Evolutionary conservation across 2,329 filamentous ascomycete genomes (phyloP).

Genomic region (Talaromyces amestolkiae): DNA sequence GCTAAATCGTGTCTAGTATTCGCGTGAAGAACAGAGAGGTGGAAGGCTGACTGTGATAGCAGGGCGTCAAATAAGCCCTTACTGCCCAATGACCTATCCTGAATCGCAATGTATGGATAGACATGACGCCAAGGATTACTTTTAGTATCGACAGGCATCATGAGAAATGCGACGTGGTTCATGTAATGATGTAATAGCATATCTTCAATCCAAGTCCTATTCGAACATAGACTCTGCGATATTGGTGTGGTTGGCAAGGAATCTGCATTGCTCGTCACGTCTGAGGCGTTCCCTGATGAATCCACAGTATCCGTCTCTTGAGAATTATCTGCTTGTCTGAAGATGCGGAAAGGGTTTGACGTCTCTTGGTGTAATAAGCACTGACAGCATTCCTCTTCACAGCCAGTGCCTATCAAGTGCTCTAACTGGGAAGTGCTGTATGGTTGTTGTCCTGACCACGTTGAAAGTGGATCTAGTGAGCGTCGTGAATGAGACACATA

Average conservation of each 20-base stretch:
- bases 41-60: neutral
- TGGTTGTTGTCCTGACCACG: neutral
- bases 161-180: neutral
- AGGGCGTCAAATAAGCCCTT: neutral
- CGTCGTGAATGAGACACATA: neutral
- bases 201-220: too few species aligned
- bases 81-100: neutral
- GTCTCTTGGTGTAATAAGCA: too few species aligned
- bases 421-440: neutral
- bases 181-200: too few species aligned
- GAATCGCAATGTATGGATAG: neutral
- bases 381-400: too few species aligned
- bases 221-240: too few species aligned
- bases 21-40: neutral
- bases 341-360: too few species aligned
- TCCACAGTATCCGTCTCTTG: too few species aligned
- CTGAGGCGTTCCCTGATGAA: too few species aligned
- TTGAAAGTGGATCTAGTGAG: constrained; percentile 1
- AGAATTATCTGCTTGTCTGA: too few species aligned
- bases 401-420: too few species aligned
- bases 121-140: neutral
- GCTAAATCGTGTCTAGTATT: neutral
- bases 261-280: too few species aligned
- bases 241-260: too few species aligned
- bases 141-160: neutral